phyloP scores from a whole-genome alignment of 2,329 filamentous ascomycete species.

The Ceratocystis variospora region DNA sequence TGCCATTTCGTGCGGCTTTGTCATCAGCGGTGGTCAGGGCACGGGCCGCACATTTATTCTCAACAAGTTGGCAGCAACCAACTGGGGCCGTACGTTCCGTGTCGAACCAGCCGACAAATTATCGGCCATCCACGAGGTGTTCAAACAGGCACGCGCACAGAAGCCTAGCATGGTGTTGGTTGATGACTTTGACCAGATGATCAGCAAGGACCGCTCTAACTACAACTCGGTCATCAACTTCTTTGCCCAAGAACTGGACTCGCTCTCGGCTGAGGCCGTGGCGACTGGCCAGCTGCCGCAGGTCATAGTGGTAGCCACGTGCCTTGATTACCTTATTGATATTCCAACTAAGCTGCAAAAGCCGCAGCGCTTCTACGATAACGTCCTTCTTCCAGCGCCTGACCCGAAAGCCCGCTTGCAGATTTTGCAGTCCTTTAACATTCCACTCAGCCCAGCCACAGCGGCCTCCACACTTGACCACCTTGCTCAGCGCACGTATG shows the following conservation, averaged over 20 bases:
- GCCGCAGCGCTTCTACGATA: slow-evolving; percentile 47
- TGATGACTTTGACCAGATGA: slow-evolving; percentile 60
- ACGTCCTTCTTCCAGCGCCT: slow-evolving; percentile 65
- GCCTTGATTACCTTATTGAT: slow-evolving; percentile 54
- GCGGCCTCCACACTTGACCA: slow-evolving; percentile 40
- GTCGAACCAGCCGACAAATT: slow-evolving; percentile 44
- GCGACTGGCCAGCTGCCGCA: slow-evolving; percentile 32
- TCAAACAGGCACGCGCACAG: slow-evolving; percentile 52
- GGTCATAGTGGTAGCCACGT: slow-evolving; percentile 62
- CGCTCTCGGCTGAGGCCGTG: slow-evolving; percentile 32
- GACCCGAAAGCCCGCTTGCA: slow-evolving; percentile 55
- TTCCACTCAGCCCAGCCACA: slow-evolving; percentile 34
- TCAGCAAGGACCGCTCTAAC: slow-evolving; percentile 44
- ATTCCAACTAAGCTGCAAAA: slow-evolving; percentile 57
- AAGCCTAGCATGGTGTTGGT: slow-evolving; percentile 69
- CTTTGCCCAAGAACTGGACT: slow-evolving; percentile 43
- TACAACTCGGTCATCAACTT: slow-evolving; percentile 37
- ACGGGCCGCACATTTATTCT: slow-evolving; percentile 74
- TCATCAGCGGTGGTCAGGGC: slow-evolving; percentile 69
- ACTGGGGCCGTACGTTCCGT: slow-evolving; percentile 56
- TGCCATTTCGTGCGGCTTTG: slow-evolving; percentile 41
- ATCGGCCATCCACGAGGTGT: slow-evolving; percentile 48
- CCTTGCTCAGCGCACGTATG: slow-evolving; percentile 66
- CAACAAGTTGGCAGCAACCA: slow-evolving; percentile 48
- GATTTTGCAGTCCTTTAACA: slow-evolving; percentile 52